phyloP scores from a whole-genome alignment of 2,329 filamentous ascomycete species.

The Calycina herbarum region DNA sequence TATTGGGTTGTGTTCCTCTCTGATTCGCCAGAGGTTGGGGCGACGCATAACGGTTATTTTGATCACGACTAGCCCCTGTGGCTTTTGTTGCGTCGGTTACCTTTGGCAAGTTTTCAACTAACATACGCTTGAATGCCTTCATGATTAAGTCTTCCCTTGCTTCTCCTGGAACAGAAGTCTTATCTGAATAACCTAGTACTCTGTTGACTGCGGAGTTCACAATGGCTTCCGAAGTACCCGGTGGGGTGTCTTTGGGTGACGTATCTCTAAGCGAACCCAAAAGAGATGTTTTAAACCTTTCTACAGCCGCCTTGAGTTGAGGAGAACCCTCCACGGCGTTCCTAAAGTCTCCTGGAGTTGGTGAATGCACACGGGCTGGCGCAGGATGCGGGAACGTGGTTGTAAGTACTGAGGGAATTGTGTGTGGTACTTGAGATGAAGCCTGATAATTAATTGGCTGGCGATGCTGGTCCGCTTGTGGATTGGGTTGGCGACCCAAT shows the following conservation, averaged over 20 bases:
- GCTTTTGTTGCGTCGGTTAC: slow-evolving; percentile 20
- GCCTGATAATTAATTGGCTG: slow-evolving; percentile 13
- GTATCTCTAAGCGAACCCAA: slow-evolving; percentile 8
- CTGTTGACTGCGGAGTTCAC: slow-evolving; percentile 36
- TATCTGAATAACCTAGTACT: slow-evolving; percentile 30
- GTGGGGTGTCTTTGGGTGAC: slow-evolving; percentile 14
- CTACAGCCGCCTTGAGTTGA: slow-evolving; percentile 18
- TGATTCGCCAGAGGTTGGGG: slow-evolving; percentile 26
- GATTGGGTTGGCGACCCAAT: slow-evolving; percentile 8
- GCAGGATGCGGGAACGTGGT: slow-evolving; percentile 14
- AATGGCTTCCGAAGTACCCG: slow-evolving; percentile 31
- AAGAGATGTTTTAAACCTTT: slow-evolving; percentile 32
- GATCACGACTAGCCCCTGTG: slow-evolving; percentile 11
- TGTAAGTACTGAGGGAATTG: slow-evolving; percentile 8
- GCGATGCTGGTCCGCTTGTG: slow-evolving; percentile 6
- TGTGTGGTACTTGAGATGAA: slow-evolving; percentile 7
- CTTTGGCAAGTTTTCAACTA: slow-evolving; percentile 26
- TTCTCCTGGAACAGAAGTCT: slow-evolving; percentile 28
- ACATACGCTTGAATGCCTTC: slow-evolving; percentile 30
- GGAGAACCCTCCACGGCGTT: slow-evolving; percentile 1
- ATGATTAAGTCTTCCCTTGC: slow-evolving; percentile 31
- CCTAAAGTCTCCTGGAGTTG: slow-evolving; percentile 6
- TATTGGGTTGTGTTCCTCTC: slow-evolving; percentile 23
- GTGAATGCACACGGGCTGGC: slow-evolving; percentile 16
- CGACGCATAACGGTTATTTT: slow-evolving; percentile 19